Evolutionary conservation across 116 monocot species (phyloP).

Genomic region (Papilionanthe hybrid): DNA sequence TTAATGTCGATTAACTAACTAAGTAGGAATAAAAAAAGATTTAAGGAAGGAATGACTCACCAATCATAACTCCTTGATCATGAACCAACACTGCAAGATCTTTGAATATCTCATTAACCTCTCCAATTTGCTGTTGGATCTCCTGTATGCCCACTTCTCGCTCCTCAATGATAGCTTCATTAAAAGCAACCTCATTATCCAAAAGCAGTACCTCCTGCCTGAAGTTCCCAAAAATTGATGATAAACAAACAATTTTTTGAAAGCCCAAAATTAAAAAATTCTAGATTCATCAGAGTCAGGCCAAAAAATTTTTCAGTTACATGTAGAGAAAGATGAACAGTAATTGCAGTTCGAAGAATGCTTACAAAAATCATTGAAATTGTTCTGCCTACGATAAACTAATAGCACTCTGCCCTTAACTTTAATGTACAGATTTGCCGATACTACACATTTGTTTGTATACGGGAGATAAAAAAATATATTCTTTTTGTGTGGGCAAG

Average conservation of each 20-base stretch:
- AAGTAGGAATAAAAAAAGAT: not conserved
- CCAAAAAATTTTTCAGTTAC: not conserved
- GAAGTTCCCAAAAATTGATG: not conserved
- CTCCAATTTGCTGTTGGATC: constrained; percentile 45
- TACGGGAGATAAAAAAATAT: no score
- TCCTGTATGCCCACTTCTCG: constrained; percentile 40
- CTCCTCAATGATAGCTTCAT: constrained; percentile 42
- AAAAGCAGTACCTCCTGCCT: constrained; percentile 27
- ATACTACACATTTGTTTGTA: no score
- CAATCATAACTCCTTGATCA: constrained; percentile 39
- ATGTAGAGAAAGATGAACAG: no score
- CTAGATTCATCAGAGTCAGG: not conserved
- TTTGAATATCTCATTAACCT: constrained; percentile 46
- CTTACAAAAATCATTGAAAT: no score
- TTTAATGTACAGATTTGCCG: no score
- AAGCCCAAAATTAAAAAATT: not conserved
- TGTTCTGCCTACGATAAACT: no score
- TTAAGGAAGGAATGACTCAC: constrained; percentile 13
- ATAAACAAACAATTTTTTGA: not conserved
- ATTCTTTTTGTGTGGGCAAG: not conserved
- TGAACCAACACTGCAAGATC: constrained; percentile 48
- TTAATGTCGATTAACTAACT: not conserved
- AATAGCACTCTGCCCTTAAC: no score
- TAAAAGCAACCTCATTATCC: constrained; percentile 28
- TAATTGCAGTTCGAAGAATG: no score